These are phyloP conservation scores for Dissophora globulifera DNA, from an alignment of 192 early-diverging fungal species.

Conservation along the genomic window DNA sequence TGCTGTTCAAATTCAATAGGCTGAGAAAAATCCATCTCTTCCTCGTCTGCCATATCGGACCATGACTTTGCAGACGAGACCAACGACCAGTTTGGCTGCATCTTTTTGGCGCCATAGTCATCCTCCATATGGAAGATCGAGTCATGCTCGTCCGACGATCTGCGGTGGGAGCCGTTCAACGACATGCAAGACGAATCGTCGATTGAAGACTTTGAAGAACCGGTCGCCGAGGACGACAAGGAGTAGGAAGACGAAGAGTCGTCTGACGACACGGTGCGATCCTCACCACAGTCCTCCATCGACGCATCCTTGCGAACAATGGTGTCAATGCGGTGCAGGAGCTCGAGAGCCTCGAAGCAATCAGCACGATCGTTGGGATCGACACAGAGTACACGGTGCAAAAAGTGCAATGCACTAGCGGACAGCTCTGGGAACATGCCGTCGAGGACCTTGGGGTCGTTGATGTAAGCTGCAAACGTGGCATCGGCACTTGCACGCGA, in stretches of 20 bases:
- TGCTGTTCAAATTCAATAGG: conserved; percentile 41
- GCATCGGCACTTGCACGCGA: conserved; percentile 60
- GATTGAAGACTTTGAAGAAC: conserved; percentile 22
- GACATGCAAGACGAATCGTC: conserved; percentile 25
- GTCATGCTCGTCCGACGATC: conserved; percentile 6
- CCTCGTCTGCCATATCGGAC: conserved; percentile 52
- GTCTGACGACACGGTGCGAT: conserved; percentile 1
- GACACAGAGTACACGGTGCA: conserved; percentile 56
- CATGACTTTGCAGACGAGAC: conserved; percentile 31
- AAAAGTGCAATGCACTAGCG: conserved; percentile 47
- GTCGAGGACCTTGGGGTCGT: conserved; percentile 59
- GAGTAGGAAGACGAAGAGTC: conserved; percentile 2
- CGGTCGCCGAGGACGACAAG: conserved; percentile 9
- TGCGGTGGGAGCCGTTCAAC: conserved; percentile 1
- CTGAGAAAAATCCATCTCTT: conserved; percentile 48
- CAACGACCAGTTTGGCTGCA: conserved; percentile 25
- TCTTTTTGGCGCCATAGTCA: conserved; percentile 25
- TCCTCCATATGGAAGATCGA: conserved; percentile 51
- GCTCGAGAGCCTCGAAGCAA: conserved; percentile 43
- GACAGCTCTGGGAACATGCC: conserved; percentile 68
- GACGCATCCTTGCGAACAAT: conserved; percentile 26
- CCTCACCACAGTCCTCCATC: conserved; percentile 42
- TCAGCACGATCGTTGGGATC: conserved; percentile 60
- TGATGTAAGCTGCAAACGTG: conserved; percentile 61
- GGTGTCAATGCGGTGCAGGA: conserved; percentile 34